These are phyloP conservation scores for Juglanconis oblonga DNA, from an alignment of 2,329 filamentous ascomycete genomes.

Conservation along the genomic window DNA sequence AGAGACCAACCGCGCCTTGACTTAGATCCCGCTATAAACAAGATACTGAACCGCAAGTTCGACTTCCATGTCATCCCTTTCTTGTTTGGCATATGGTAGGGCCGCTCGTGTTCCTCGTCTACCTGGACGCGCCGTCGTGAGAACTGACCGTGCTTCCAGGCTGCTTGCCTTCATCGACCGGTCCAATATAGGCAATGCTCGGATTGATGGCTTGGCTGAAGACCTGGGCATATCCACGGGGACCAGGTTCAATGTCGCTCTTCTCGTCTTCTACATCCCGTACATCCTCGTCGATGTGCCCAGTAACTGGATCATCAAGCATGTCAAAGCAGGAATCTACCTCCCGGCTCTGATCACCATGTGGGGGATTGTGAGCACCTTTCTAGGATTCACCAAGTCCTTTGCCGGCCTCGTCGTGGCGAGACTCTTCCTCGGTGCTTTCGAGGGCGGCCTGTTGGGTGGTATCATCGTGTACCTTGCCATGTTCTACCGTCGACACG, in stretches of 20 bases:
- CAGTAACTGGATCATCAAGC: conserved; percentile 65
- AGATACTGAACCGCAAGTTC: conserved; percentile 24
- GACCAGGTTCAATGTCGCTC: conserved; percentile 58
- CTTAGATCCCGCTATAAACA: conserved; percentile 19
- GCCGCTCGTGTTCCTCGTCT: background rate
- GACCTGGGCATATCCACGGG: conserved; percentile 44
- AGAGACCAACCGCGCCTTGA: conserved; percentile 11
- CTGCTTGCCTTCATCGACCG: conserved; percentile 56
- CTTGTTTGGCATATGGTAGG: conserved; percentile 26
- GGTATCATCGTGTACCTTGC: conserved; percentile 52
- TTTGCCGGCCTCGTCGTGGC: conserved; percentile 25
- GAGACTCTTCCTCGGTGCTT: conserved; percentile 49
- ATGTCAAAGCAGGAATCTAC: conserved; percentile 61
- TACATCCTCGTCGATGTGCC: conserved; percentile 64
- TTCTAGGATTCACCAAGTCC: conserved; percentile 23
- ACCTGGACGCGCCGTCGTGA: background rate
- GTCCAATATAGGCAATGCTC: conserved; percentile 50
- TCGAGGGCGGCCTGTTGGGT: conserved; percentile 56
- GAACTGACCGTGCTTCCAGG: conserved; percentile 10
- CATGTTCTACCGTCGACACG: conserved; percentile 63
- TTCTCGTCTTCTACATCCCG: conserved; percentile 65
- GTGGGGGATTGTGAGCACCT: conserved; percentile 27
- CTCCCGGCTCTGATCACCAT: conserved; percentile 62
- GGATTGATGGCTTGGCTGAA: conserved; percentile 38
- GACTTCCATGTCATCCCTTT: conserved; percentile 25